These are phyloP conservation scores for Plasmodium yoelii DNA, from an alignment of 169 alveolate genomes.

Conservation along the genomic window DNA sequence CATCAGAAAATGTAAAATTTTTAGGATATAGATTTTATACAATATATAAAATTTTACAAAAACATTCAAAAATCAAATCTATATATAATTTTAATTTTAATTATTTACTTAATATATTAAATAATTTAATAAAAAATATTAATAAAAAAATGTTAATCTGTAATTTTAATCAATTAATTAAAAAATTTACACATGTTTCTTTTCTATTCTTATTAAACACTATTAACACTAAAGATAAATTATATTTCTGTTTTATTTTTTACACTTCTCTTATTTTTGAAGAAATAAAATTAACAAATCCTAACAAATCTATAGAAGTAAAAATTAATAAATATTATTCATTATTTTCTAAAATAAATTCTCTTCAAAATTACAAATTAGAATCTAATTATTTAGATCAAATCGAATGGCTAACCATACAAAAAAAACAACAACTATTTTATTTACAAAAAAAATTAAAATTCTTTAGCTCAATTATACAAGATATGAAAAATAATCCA, in stretches of 20 bases:
- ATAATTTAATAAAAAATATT: slow-evolving; percentile 50
- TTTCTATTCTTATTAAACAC: slow-evolving; percentile 63
- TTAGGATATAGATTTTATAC: slow-evolving; percentile 52
- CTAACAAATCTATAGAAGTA: slow-evolving; percentile 24
- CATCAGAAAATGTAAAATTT: slow-evolving; percentile 51
- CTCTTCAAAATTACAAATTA: not conserved
- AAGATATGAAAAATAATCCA: slow-evolving; percentile 52
- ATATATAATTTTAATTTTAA: slow-evolving; percentile 46
- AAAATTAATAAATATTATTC: slow-evolving; percentile 61
- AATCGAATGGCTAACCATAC: slow-evolving; percentile 50
- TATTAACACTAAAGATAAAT: slow-evolving; percentile 33
- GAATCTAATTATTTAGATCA: not conserved
- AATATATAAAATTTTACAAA: slow-evolving; percentile 57
- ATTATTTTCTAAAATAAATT: slow-evolving; percentile 13
- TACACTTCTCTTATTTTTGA: slow-evolving; percentile 59
- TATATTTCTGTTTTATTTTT: slow-evolving; percentile 48
- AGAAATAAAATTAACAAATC: slow-evolving; percentile 23
- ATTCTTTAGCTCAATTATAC: slow-evolving; percentile 18
- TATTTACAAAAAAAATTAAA: slow-evolving; percentile 24
- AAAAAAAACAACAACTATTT: slow-evolving; percentile 31
- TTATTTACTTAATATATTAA: slow-evolving; percentile 64
- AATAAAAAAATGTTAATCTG: slow-evolving; percentile 71
- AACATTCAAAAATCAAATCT: slow-evolving; percentile 24
- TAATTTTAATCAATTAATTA: slow-evolving; percentile 66
- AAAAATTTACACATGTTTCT: slow-evolving; percentile 70